Evolutionary conservation across 208 protist species (phyloP).

Genomic region (Trypanosomatidae sp.): DNA sequence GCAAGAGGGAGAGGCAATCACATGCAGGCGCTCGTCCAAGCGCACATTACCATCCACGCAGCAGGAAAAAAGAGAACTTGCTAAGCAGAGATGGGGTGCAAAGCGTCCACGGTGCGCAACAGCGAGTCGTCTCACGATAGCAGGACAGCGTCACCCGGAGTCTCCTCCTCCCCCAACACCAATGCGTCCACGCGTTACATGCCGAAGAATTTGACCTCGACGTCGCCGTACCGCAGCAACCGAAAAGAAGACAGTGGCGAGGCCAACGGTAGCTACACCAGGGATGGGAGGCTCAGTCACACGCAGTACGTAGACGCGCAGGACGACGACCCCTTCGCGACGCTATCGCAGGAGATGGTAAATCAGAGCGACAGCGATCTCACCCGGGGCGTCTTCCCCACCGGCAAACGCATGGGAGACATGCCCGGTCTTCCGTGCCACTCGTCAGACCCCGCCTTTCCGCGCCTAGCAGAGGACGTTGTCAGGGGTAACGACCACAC

Average conservation of each 20-base stretch:
- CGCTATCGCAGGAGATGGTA: background rate
- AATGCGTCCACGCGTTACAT: background rate
- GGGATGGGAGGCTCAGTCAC: background rate
- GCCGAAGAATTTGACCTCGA: slow-evolving; percentile 1
- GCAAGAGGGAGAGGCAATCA: background rate
- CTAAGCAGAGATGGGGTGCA: slow-evolving; percentile 30
- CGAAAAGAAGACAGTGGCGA: background rate
- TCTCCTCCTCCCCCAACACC: slow-evolving; percentile 2
- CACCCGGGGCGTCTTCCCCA: background rate
- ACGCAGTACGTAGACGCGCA: slow-evolving; percentile 5
- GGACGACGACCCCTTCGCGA: slow-evolving; percentile 18
- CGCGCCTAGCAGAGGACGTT: background rate
- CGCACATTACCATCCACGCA: no score
- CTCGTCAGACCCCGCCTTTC: background rate
- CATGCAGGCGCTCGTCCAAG: background rate
- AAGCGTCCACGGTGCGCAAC: slow-evolving; percentile 15
- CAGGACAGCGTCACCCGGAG: background rate
- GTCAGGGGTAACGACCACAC: background rate
- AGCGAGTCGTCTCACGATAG: slow-evolving; percentile 1
- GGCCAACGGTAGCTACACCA: background rate
- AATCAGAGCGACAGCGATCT: slow-evolving; percentile 9
- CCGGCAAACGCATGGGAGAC: slow-evolving; percentile 1
- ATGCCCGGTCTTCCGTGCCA: background rate
- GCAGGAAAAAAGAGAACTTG: background rate
- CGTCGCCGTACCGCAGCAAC: slow-evolving; percentile 9